Evolutionary conservation across 768 basidiomycete species (phyloP).

Genomic region (Amyloporia xantha): DNA sequence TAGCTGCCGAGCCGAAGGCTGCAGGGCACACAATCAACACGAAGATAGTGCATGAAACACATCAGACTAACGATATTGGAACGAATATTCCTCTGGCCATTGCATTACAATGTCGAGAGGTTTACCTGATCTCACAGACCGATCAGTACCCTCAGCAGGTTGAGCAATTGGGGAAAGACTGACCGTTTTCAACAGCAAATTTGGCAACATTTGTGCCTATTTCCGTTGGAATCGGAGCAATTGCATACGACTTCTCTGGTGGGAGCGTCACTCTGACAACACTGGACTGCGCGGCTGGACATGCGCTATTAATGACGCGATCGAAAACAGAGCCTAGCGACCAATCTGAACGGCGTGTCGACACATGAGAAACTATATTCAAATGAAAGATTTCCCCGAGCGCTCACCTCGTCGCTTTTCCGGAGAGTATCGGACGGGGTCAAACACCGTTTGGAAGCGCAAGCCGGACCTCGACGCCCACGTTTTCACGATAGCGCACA

Average conservation of each 20-base stretch:
- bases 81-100: slow-evolving; percentile 44
- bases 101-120: slow-evolving; percentile 52
- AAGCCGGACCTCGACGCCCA: slow-evolving; percentile 58
- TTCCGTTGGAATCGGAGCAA: slow-evolving; percentile 46
- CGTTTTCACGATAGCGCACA: slow-evolving; percentile 47
- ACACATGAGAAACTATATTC: neutral
- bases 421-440: slow-evolving; percentile 59
- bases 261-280: slow-evolving; percentile 45
- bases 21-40: neutral
- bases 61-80: slow-evolving; percentile 47
- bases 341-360: slow-evolving; percentile 49
- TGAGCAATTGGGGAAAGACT: slow-evolving; percentile 11
- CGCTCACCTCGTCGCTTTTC: slow-evolving; percentile 49
- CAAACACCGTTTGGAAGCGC: slow-evolving; percentile 71
- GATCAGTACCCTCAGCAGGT: neutral
- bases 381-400: neutral
- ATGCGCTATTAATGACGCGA: slow-evolving; percentile 52
- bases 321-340: slow-evolving; percentile 64
- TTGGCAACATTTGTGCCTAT: slow-evolving; percentile 30
- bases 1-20: slow-evolving; percentile 20
- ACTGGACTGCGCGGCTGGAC: slow-evolving; percentile 66
- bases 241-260: slow-evolving; percentile 31
- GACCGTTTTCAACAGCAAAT: slow-evolving; percentile 48
- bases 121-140: slow-evolving; percentile 32
- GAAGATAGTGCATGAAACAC: neutral